These are phyloP conservation scores for Guyanaporus albipodus DNA, from an alignment of 768 basidiomycete species.

Conservation along the genomic window DNA sequence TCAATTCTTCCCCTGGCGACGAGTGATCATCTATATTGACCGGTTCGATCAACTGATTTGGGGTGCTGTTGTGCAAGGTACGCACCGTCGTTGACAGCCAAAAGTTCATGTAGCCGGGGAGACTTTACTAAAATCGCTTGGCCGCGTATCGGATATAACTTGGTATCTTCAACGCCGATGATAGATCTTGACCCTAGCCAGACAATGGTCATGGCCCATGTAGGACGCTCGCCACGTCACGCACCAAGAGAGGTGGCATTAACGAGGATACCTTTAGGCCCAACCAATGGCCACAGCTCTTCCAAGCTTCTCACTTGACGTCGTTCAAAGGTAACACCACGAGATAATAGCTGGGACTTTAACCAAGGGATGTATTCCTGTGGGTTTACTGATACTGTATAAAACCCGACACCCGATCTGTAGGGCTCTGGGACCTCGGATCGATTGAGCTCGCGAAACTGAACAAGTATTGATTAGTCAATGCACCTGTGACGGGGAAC, in stretches of 20 bases:
- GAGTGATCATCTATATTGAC: conserved; percentile 16
- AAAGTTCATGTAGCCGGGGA: conserved; percentile 48
- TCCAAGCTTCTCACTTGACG: conserved; percentile 41
- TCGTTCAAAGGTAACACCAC: conserved; percentile 43
- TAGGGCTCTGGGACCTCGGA: conserved; percentile 35
- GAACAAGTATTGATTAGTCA: not conserved
- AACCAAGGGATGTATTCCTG: conserved; percentile 50
- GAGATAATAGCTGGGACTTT: conserved; percentile 34
- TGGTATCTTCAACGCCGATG: conserved; percentile 76
- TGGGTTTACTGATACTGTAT: conserved; percentile 48
- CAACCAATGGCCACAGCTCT: conserved; percentile 41
- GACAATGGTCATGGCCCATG: not conserved
- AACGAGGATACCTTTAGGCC: conserved; percentile 40
- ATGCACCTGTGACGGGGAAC: not conserved
- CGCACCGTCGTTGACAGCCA: conserved; percentile 27
- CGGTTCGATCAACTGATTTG: not conserved
- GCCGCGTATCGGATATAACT: conserved; percentile 73
- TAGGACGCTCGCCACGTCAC: conserved; percentile 5
- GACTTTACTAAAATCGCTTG: conserved; percentile 78
- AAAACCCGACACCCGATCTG: conserved; percentile 39
- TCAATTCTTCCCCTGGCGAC: conserved; percentile 28
- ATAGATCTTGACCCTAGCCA: conserved; percentile 62
- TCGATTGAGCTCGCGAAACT: conserved; percentile 33
- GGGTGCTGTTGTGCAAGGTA: not conserved
- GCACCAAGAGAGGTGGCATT: conserved; percentile 56